Percentiles rank a stretch among this genome's conserved stretches.
Conservation (phyloP, 1,284 basidiomycete genomes). For the Calocybe gambosa region DNA sequence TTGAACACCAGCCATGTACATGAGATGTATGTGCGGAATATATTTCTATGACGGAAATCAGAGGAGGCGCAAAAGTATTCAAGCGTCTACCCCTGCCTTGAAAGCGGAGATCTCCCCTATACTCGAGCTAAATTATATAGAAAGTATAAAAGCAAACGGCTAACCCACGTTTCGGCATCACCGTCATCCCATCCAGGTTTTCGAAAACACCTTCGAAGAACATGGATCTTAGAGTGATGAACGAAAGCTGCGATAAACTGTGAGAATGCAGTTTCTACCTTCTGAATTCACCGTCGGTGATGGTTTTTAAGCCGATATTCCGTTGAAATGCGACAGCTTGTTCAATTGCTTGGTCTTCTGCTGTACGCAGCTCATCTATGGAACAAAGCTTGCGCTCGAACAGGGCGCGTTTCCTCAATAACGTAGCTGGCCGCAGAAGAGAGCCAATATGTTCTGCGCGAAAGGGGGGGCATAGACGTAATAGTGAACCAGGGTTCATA, state of each 20-base stretch:
- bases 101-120: slow-evolving; percentile 35
- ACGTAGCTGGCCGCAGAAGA: slow-evolving; percentile 46
- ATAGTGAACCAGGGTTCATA: slow-evolving; percentile 13
- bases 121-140: slow-evolving; percentile 8
- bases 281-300: slow-evolving; percentile 60
- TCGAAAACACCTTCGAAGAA: slow-evolving; percentile 60
- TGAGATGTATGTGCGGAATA: slow-evolving; percentile 39
- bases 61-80: background rate
- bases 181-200: slow-evolving; percentile 57
- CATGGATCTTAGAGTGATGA: slow-evolving; percentile 33
- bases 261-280: slow-evolving; percentile 22
- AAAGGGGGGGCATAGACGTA: slow-evolving; percentile 35
- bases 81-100: slow-evolving; percentile 26
- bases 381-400: slow-evolving; percentile 37
- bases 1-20: slow-evolving; percentile 36
- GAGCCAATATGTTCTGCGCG: slow-evolving; percentile 57
- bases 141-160: slow-evolving; percentile 6
- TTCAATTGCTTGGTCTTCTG: slow-evolving; percentile 50
- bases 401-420: slow-evolving; percentile 41
- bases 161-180: slow-evolving; percentile 44
- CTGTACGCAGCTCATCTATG: slow-evolving; percentile 34
- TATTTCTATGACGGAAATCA: slow-evolving; percentile 30
- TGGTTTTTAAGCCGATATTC: slow-evolving; percentile 42
- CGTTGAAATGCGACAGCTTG: slow-evolving; percentile 47
- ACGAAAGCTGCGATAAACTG: background rate